Evolutionary conservation across 2,329 filamentous ascomycete genomes (phyloP).

Genomic region (Calonectria leucothoes): DNA sequence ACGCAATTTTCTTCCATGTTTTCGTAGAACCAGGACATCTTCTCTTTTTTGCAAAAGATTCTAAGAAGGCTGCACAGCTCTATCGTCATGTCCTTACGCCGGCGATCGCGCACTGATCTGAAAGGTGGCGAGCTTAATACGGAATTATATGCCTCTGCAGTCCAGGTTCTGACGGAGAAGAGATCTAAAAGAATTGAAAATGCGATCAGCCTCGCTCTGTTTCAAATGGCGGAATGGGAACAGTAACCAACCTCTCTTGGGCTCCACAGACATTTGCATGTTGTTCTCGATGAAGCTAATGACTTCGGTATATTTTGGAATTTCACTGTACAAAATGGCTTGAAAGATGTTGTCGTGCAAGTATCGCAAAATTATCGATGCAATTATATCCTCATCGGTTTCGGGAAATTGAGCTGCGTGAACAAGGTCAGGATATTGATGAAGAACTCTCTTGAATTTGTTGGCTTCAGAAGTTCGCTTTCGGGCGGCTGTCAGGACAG

Average conservation of each 20-base stretch:
- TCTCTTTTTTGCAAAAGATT: slow-evolving; percentile 43
- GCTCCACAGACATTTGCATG: slow-evolving; percentile 50
- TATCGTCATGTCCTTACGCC: slow-evolving; percentile 41
- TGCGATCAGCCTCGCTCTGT: too few species aligned
- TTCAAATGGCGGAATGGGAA: not conserved
- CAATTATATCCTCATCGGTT: slow-evolving; percentile 52
- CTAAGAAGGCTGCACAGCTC: slow-evolving; percentile 44
- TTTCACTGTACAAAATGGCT: slow-evolving; percentile 44
- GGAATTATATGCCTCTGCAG: slow-evolving; percentile 51
- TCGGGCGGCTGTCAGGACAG: slow-evolving; percentile 31
- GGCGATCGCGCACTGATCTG: slow-evolving; percentile 34
- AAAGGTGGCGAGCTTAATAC: slow-evolving; percentile 47
- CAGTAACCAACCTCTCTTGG: slow-evolving; percentile 48
- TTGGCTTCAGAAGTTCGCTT: slow-evolving; percentile 40
- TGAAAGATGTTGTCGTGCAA: slow-evolving; percentile 51
- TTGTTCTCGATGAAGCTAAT: slow-evolving; percentile 48
- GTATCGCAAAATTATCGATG: slow-evolving; percentile 49
- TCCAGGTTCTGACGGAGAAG: slow-evolving; percentile 51
- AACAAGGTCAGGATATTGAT: slow-evolving; percentile 46
- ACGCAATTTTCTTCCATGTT: slow-evolving; percentile 45
- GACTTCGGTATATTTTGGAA: slow-evolving; percentile 37
- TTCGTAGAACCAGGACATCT: slow-evolving; percentile 35
- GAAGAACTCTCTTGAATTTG: slow-evolving; percentile 41
- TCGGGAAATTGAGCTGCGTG: slow-evolving; percentile 48
- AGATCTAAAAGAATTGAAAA: slow-evolving; percentile 43